Base-by-base conservation (phyloP, 148 eudicot genomes). In the Persicaria maculosa region DNA sequence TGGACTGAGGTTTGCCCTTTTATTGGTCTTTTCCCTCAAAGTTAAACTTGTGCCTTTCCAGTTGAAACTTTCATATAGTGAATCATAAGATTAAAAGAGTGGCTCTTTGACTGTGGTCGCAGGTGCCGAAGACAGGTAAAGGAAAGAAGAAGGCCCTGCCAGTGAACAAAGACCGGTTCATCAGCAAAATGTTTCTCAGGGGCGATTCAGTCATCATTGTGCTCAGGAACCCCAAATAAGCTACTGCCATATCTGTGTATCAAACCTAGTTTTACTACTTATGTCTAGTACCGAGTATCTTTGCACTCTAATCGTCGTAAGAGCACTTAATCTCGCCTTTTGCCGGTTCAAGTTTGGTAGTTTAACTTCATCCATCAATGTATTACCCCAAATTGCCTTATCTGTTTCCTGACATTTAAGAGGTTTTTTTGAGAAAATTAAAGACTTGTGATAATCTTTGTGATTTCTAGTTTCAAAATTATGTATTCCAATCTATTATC, bases 141-240 rank as follows among this genome's bases (percentile, higher is more conserved):
- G 98, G 98, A 54, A 93, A 93, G 91, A 91, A 91, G 81, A 93
- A 93, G 86, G 92, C 98, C 16, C 87, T 80, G 77, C 88, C 97
- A 52, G 97, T 93, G 74, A 93, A 91, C 85, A 91, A 91, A 77
- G 97, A 93, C 72, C 82, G 97, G 72, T 93, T 90, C 76, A 93
- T 93, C 59, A 93, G 98, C 87, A 93, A 93, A 84, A 93, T 93
- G 98, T 93, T 93, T 75, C 94, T 93, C 9, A 85, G 98, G 97
- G 65, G 98, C 44, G 98, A 93, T 81, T 93, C 98, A 0, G 97
- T 93, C 53, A 93, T 93, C 78, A 91, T 91, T 80, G 98, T 93
- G 74, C 88, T 91, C 55, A 83, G 97, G 81, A 93, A 93, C 77
- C 98, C 98, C 0, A 91, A 93, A 84, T 93, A 82, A 65, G 47